These are phyloP conservation scores for Sequoiadendron giganteum DNA, from an alignment of 75 land plant genomes.

Conservation along the genomic window DNA sequence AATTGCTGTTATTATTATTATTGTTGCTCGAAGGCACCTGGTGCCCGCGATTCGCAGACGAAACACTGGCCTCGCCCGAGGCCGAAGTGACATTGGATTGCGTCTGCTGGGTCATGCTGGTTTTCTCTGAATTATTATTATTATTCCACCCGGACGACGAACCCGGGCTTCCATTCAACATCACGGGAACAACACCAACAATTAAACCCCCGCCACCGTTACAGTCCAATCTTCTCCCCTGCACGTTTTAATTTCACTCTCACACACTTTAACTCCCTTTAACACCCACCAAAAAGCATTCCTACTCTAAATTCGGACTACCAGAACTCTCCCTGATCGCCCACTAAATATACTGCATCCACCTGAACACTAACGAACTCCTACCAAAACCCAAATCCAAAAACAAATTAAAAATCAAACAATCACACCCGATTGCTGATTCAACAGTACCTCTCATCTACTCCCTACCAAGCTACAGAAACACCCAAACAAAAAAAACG, in stretches of 20 bases:
- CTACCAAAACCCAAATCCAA: background rate
- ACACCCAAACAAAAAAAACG: background rate
- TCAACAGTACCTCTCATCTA: background rate
- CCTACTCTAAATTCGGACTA: background rate
- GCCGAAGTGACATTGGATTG: constrained; percentile 11
- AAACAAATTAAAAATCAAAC: background rate
- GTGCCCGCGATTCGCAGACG: background rate
- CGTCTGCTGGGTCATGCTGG: background rate
- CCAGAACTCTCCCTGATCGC: background rate
- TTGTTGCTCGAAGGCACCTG: background rate
- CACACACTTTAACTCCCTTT: background rate
- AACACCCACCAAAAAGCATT: background rate
- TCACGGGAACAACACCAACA: constrained; percentile 2
- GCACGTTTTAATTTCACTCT: background rate
- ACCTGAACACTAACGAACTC: background rate
- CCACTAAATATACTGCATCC: background rate
- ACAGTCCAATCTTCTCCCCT: background rate
- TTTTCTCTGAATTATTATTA: background rate
- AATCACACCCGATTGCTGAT: constrained; percentile 10
- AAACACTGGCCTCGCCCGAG: constrained; percentile 10
- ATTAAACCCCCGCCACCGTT: background rate
- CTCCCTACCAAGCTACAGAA: background rate
- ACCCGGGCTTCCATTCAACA: constrained; percentile 2
- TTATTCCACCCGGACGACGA: background rate
- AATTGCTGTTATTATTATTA: background rate